These are phyloP conservation scores for Trametes punicea DNA, from an alignment of 768 basidiomycete genomes.

Conservation along the genomic window DNA sequence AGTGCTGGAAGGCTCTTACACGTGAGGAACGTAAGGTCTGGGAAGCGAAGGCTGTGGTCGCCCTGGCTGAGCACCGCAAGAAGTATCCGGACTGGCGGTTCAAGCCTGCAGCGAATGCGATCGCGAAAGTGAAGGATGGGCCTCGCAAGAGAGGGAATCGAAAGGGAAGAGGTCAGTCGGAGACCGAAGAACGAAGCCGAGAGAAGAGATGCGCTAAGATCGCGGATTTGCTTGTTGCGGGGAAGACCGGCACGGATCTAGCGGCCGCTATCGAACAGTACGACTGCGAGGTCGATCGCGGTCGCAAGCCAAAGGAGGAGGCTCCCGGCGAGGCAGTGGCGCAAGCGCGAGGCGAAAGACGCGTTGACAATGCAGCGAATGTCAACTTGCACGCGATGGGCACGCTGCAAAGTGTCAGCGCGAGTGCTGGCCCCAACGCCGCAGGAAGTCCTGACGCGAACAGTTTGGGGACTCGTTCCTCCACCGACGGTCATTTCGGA, in stretches of 20 bases:
- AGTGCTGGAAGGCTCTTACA: conserved; percentile 71
- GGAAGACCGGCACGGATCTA: conserved; percentile 61
- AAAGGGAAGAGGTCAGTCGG: conserved; percentile 34
- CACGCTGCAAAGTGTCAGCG: not conserved
- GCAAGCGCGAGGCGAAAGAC: conserved; percentile 14
- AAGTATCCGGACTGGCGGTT: conserved; percentile 84
- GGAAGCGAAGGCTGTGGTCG: conserved; percentile 71
- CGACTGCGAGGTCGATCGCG: conserved; percentile 35
- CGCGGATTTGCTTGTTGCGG: conserved; percentile 60
- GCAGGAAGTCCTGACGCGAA: conserved; percentile 2
- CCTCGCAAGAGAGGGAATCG: conserved; percentile 34
- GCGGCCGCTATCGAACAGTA: conserved; percentile 63
- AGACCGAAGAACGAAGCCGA: conserved; percentile 46
- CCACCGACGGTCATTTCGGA: conserved; percentile 33
- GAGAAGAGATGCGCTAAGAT: conserved; percentile 65
- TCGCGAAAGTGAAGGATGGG: conserved; percentile 42
- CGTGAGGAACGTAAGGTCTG: conserved; percentile 66
- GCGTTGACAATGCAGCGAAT: not conserved
- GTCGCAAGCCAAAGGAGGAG: conserved; percentile 27
- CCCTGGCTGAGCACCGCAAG: conserved; percentile 69
- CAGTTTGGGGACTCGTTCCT: conserved; percentile 1
- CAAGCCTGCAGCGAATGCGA: conserved; percentile 55
- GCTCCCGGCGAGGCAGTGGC: conserved; percentile 10
- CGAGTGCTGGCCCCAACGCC: not conserved
- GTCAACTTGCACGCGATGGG: conserved; percentile 12